phyloP scores from a whole-genome alignment of 352 stramenopile species.

The Phytophthora melonis region DNA sequence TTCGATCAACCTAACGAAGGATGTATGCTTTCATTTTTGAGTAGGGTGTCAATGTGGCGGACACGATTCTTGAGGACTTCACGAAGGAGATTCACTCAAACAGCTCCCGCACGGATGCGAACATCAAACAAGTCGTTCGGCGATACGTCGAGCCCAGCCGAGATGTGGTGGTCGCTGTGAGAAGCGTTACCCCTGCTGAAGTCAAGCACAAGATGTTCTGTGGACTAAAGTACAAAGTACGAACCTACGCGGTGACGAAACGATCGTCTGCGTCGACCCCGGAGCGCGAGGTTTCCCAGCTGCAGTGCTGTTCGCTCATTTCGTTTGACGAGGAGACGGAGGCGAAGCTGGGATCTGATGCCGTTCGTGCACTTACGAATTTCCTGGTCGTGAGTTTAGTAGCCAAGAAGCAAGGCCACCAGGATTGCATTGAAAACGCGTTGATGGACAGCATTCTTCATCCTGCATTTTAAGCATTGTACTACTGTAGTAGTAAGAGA shows the following conservation, averaged over 20 bases:
- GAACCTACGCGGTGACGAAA: constrained; percentile 30
- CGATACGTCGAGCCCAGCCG: constrained; percentile 41
- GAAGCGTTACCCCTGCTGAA: constrained; percentile 31
- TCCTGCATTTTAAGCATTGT: too few relatives aligned
- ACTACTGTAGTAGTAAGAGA: too few relatives aligned
- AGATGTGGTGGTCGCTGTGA: constrained; percentile 42
- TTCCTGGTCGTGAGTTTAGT: constrained; percentile 29
- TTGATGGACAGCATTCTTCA: constrained; percentile 34
- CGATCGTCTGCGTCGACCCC: constrained; percentile 24
- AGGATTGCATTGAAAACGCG: constrained; percentile 35
- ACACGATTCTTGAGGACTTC: too few relatives aligned
- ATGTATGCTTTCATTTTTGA: neutral
- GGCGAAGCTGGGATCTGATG: constrained; percentile 8
- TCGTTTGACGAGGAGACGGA: constrained; percentile 30
- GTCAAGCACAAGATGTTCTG: constrained; percentile 18
- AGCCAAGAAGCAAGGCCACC: constrained; percentile 33
- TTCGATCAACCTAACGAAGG: neutral
- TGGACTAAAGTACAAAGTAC: constrained; percentile 28
- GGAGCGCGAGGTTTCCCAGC: constrained; percentile 28
- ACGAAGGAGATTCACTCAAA: too few relatives aligned
- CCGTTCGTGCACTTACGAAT: constrained; percentile 26
- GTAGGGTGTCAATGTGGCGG: constrained; percentile 31
- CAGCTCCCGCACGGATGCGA: too few relatives aligned
- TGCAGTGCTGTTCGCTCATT: constrained; percentile 33
- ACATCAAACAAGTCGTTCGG: neutral